phyloP scores from a whole-genome alignment of 2,329 filamentous ascomycete species.

The Aspergillus tamarii region DNA sequence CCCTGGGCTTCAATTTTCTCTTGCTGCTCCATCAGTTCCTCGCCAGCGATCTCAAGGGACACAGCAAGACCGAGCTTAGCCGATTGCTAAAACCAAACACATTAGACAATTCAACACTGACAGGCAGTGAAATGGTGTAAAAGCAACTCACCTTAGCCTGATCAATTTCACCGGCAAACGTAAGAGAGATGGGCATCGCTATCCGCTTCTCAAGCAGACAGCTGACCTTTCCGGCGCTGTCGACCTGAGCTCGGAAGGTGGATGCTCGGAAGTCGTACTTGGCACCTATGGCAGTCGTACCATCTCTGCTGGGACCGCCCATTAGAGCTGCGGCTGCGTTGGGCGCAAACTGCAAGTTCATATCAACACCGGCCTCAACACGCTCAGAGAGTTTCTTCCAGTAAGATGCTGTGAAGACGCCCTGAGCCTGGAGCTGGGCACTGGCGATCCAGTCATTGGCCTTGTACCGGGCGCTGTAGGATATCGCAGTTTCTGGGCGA shows the following conservation, averaged over 20 bases:
- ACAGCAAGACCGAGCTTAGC: constrained; percentile 94
- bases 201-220: constrained; percentile 95
- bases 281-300: constrained; percentile 85
- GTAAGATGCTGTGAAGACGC: constrained; percentile 86
- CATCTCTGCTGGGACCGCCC: constrained; percentile 81
- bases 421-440: constrained; percentile 85
- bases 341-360: constrained; percentile 81
- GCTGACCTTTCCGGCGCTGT: constrained; percentile 91
- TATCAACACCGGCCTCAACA: constrained; percentile 93
- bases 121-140: not conserved
- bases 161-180: constrained; percentile 95
- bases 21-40: constrained; percentile 86
- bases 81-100: constrained; percentile 68
- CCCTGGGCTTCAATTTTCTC: constrained; percentile 55
- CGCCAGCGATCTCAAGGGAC: constrained; percentile 81
- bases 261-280: constrained; percentile 98
- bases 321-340: constrained; percentile 69
- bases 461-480: constrained; percentile 92
- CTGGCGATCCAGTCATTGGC: constrained; percentile 89
- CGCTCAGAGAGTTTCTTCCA: constrained; percentile 92
- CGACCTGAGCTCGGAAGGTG: constrained; percentile 92
- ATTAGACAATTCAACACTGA: constrained; percentile 19
- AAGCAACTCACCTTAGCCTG: constrained; percentile 78
- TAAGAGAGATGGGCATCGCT: constrained; percentile 87
- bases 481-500: constrained; percentile 87